Percentiles rank a stretch among this genome's conserved stretches.
These are phyloP conservation scores for Diaporthe ampelina DNA, from an alignment of 2,329 filamentous ascomycete genomes.

Conservation along the genomic window DNA sequence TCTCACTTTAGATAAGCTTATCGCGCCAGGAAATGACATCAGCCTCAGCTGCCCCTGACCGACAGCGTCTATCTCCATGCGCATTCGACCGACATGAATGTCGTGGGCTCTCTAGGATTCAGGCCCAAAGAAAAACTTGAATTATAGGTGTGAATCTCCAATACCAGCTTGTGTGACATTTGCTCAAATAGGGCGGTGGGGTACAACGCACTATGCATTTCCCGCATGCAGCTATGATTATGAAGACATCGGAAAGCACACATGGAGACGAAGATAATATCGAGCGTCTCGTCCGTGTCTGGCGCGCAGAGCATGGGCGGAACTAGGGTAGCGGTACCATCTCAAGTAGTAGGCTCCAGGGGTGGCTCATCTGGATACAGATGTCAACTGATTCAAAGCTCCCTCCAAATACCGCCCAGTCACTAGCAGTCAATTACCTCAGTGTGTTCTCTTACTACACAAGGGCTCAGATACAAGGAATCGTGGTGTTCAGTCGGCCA, in stretches of 20 bases:
- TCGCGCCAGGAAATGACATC: conserved; percentile 27
- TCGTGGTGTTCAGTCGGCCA: not conserved
- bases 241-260: not conserved
- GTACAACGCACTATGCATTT: not conserved
- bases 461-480: not conserved
- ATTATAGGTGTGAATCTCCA: not conserved
- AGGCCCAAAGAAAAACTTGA: too few relatives aligned
- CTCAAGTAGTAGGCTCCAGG: not conserved
- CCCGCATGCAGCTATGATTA: not conserved
- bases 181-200: too few relatives aligned
- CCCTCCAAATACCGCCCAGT: not conserved
- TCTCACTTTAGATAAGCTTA: conserved; percentile 21
- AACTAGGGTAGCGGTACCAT: not conserved
- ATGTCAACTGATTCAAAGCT: not conserved
- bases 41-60: conserved; percentile 13
- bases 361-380: not conserved
- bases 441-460: not conserved
- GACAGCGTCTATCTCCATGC: not conserved
- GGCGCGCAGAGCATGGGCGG: not conserved
- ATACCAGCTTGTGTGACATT: not conserved
- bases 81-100: too few relatives aligned
- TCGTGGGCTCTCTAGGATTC: too few relatives aligned
- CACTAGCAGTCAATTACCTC: not conserved
- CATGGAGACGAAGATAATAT: not conserved
- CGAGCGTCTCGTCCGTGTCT: not conserved